Evolutionary conservation across 106 monocot species (phyloP), one percentile per base, ranked within the genome.

Genomic region (Cymbidium sinense): DNA sequence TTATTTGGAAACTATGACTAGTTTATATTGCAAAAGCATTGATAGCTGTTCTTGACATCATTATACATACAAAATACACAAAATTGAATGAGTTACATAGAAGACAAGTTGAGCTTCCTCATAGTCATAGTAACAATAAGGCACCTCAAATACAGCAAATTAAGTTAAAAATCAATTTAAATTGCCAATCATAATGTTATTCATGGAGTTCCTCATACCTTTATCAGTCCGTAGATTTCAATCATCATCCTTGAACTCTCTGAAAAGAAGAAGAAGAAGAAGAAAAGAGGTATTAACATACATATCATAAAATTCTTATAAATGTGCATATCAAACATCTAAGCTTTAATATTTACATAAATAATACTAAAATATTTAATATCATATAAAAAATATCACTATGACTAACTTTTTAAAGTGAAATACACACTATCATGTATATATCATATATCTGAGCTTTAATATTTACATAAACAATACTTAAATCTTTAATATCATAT

Each of bases 181-280:
- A 69, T 13, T 69, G 15, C 31, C 25, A 25, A n/a, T 23, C 61
- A 25, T 61, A 61, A 13, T 23, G 25, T 47, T 25, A 61, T 61
- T 27, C 23, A 61, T 61, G 27, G 61, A 61, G 28, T 33, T 39
- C 37, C n/a, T 73, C 73, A 43, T 73, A 12, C 41, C 39, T 43
- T 4, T 11, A n/a, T 73, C 41, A 39, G 39, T n/a, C 7, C 2
- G 10, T 19, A 19, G 29, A 12, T 23, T 62, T 78, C 61, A 78
- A 19, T 78, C 78, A 30, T 78, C 78, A 3, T 78, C 78, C 69
- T 78, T 78, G 78, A 78, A 78, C 41, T 78, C 78, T 43, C 78
- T 78, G 78, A 2, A 44, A 27, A 25, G 62, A 13, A n/a, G 0
- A 77, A n/a, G n/a, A n/a, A n/a, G n/a, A n/a, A n/a, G n/a, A n/a